phyloP scores from a whole-genome alignment of 208 protist species.

The Naegleria lovaniensis region DNA sequence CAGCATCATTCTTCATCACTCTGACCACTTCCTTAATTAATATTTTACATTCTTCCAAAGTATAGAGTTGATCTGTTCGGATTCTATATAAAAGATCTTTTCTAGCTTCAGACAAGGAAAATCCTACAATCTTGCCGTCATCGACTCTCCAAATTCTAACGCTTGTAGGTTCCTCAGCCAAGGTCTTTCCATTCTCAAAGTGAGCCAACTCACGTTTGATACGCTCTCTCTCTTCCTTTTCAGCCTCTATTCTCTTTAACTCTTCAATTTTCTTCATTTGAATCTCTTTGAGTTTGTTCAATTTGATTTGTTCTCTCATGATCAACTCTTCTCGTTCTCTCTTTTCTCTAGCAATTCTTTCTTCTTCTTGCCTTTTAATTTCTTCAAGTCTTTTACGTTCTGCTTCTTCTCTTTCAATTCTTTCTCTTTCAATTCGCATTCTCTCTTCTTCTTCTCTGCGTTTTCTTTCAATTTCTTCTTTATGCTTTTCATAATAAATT shows the following conservation, averaged over 20 bases:
- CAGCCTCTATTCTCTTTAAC: not conserved
- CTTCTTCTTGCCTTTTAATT: not conserved
- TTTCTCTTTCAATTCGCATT: not conserved
- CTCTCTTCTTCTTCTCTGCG: not conserved
- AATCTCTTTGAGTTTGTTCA: not conserved
- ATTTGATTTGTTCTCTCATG: not conserved
- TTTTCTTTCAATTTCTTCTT: not conserved
- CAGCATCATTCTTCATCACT: slow-evolving; percentile 18
- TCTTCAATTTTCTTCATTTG: not conserved
- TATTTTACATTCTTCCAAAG: slow-evolving; percentile 17
- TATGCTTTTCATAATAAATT: not conserved
- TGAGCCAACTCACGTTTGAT: not conserved
- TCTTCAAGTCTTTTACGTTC: slow-evolving; percentile 5
- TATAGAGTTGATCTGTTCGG: slow-evolving; percentile 3
- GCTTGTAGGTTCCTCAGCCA: not conserved
- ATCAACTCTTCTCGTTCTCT: not conserved
- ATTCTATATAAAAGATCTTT: slow-evolving; percentile 9
- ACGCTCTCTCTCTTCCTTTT: not conserved
- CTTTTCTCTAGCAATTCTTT: not conserved
- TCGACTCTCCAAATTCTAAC: not conserved
- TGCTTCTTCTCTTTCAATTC: slow-evolving; percentile 10
- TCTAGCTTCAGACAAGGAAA: not conserved
- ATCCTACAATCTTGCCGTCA: not conserved
- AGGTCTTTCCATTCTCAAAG: not conserved
- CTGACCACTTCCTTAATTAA: slow-evolving; percentile 23